A percentile compares a stretch with the other conserved stretches of the same genome.
phyloP scores from a whole-genome alignment of 805 yeast genomes.

The Brettanomyces bruxellensis region DNA sequence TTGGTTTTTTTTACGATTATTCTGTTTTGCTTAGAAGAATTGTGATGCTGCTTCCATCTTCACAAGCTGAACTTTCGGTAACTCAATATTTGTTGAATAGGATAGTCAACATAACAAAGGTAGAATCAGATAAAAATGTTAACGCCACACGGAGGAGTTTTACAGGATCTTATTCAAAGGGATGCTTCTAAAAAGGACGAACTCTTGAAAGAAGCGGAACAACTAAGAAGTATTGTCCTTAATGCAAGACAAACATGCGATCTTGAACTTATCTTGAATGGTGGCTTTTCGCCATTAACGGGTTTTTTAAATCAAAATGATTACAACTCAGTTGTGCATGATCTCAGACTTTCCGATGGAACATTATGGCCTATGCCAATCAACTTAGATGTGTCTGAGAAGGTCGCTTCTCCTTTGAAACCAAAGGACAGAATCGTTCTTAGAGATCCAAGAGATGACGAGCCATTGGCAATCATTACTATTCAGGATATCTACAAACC shows the following conservation, averaged over 20 bases:
- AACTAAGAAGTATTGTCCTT: constrained; percentile 40
- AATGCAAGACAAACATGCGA: constrained; percentile 91
- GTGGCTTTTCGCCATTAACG: constrained; percentile 84
- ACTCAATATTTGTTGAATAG: no score
- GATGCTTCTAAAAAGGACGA: constrained; percentile 54
- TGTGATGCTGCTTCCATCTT: no score
- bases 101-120: no score
- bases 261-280: constrained; percentile 81
- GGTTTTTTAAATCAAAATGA: constrained; percentile 63
- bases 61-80: no score
- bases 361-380: constrained; percentile 89
- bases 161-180: constrained; percentile 79
- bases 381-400: constrained; percentile 64
- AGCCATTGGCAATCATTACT: constrained; percentile 73
- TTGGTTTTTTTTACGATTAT: no score
- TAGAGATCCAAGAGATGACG: constrained; percentile 73
- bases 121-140: constrained; percentile 35
- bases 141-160: constrained; percentile 86
- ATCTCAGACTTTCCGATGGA: constrained; percentile 66
- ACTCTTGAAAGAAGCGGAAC: constrained; percentile 49
- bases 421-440: constrained; percentile 61
- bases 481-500: constrained; percentile 75
- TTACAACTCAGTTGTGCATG: constrained; percentile 57
- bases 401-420: constrained; percentile 35
- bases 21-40: no score